Percentiles rank a stretch among this genome's conserved stretches.
Conservation (phyloP, 2,329 filamentous ascomycete genomes). For the Apiospora kogelbergensis region DNA sequence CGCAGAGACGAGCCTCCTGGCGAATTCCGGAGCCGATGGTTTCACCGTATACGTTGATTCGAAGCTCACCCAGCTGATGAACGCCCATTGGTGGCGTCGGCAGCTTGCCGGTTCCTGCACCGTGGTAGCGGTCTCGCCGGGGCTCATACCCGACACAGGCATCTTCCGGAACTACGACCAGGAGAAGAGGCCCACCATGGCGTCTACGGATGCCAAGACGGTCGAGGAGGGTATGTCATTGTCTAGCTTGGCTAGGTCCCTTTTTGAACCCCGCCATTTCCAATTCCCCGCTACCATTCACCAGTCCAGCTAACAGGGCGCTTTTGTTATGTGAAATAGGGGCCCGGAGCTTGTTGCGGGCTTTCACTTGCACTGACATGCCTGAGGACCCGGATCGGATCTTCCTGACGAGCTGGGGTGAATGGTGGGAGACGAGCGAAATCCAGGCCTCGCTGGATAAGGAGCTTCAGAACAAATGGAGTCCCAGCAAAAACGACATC, state of each 20-base stretch:
- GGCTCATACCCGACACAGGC: conserved; percentile 49
- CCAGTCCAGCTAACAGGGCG: background rate
- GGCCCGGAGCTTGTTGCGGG: conserved; percentile 43
- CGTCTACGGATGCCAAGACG: conserved; percentile 47
- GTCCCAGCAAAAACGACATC: conserved; percentile 45
- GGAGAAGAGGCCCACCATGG: conserved; percentile 19
- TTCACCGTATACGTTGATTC: conserved; percentile 39
- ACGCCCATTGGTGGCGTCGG: conserved; percentile 57
- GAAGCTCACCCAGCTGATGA: conserved; percentile 52
- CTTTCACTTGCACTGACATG: conserved; percentile 45
- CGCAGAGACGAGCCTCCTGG: conserved; percentile 27
- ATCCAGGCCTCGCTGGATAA: conserved; percentile 43
- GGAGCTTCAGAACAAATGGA: conserved; percentile 52
- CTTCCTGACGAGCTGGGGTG: conserved; percentile 56
- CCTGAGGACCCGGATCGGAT: conserved; percentile 52
- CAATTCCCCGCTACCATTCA: background rate
- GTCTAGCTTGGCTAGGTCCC: background rate
- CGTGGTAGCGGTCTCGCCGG: conserved; percentile 54
- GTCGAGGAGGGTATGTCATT: conserved; percentile 42
- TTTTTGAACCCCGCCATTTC: too few species aligned
- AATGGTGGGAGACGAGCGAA: conserved; percentile 52
- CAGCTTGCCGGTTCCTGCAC: conserved; percentile 43
- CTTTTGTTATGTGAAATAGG: conserved; percentile 31
- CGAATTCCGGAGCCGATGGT: conserved; percentile 33
- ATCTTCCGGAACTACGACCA: conserved; percentile 35